Evolutionary conservation across 1,284 basidiomycete species (phyloP), one percentile per base, ranked within the genome.

Genomic region (Malassezia furfur): DNA sequence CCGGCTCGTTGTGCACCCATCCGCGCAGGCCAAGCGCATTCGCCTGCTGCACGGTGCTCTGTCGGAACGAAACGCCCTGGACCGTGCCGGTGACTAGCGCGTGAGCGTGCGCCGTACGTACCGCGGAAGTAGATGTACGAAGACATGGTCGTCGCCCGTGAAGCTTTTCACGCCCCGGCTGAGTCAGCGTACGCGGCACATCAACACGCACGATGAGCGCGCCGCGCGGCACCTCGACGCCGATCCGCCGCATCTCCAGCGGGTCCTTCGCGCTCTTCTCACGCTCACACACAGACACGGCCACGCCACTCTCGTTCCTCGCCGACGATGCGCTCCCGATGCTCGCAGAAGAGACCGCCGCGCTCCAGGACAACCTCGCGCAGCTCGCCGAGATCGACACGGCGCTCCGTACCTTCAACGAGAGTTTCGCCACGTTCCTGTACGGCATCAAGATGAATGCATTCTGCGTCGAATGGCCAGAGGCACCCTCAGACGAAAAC

Each of bases 381-480:
- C 82, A 81, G 21, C 79, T 94, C 64, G 81, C 81, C 53, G 78
- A 79, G 21, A 81, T 94, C 54, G 84, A 86, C 70, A 79, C 84
- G 47, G 84, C 87, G 17, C 79, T 96, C 45, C 81, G 82, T 5
- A 84, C 82, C 11, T 94, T 96, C 79, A 93, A 94, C 72, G 91
- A 96, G 74, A 84, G 84, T 37, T 96, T 96, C 70, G 85, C 89
- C 10, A 88, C 87, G 73, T 91, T 85, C 80, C 76, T 94, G 17
- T 91, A 91, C 74, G 84, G 85, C 10, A 83, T 94, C 81, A 86
- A 89, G 73, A 93, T 94, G 88, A 91, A 93, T 69, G 85, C 88
- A 1, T 82, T 91, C 61, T 91, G 89, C 28, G 84, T 85, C 0
- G 90, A 93, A 74, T 94, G 89, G 89, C 82, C 83, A 0, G 85